These are phyloP conservation scores for Rhytidiadelphus loreus DNA, from an alignment of 225 moss, liverwort and hornwort genomes.

Conservation along the genomic window DNA sequence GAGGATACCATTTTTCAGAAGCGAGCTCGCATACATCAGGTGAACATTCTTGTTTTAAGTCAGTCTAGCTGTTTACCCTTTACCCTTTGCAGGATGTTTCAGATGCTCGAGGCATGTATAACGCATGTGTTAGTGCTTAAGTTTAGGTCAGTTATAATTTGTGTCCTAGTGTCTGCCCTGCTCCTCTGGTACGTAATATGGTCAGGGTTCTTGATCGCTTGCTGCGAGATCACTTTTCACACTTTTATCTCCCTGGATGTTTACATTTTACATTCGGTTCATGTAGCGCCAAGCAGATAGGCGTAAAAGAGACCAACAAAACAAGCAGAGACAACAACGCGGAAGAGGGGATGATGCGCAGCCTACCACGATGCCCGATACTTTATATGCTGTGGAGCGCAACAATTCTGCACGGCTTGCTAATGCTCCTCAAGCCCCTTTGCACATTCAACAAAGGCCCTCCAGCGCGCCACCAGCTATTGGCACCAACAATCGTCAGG, in stretches of 20 bases:
- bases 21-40: constrained; percentile 96
- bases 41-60: constrained; percentile 3
- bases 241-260: background rate
- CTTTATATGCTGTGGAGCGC: constrained; percentile 59
- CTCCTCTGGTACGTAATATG: background rate
- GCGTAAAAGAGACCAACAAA: constrained; percentile 69
- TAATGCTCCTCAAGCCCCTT: constrained; percentile 49
- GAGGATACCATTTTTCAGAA: constrained; percentile 96
- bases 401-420: constrained; percentile 50
- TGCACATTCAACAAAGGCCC: constrained; percentile 45
- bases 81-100: background rate
- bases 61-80: background rate
- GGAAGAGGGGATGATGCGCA: constrained; percentile 94
- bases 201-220: background rate
- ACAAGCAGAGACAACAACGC: constrained; percentile 69
- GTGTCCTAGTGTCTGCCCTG: background rate
- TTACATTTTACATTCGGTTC: constrained; percentile 2
- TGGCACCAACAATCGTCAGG: constrained; percentile 67
- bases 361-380: constrained; percentile 70
- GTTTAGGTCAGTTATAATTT: background rate
- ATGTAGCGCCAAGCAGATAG: constrained; percentile 89
- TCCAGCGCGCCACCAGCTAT: constrained; percentile 48
- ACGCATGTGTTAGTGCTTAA: background rate
- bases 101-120: background rate
- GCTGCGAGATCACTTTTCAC: too few species aligned